Percentiles rank a stretch among this genome's conserved stretches.
These are phyloP conservation scores for Scedosporium apiospermum DNA, from an alignment of 2,329 filamentous ascomycete species.

Conservation along the genomic window DNA sequence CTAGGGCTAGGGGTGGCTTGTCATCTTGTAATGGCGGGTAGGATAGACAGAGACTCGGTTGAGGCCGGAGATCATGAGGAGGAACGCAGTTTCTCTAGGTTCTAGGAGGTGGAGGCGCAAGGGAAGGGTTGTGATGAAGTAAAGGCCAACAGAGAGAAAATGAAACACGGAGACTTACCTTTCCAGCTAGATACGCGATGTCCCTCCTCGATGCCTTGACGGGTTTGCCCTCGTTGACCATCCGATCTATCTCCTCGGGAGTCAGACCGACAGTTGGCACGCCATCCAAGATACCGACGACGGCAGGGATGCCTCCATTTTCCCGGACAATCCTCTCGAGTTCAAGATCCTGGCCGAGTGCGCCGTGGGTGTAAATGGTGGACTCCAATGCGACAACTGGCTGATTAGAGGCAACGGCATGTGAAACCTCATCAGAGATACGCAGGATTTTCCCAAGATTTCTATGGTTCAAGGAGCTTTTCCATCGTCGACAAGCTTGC, in stretches of 20 bases:
- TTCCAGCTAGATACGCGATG: constrained; percentile 68
- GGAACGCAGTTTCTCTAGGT: too few relatives aligned
- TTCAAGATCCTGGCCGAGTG: constrained; percentile 60
- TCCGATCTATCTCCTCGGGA: constrained; percentile 60
- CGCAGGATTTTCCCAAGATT: constrained; percentile 43
- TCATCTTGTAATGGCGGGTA: background rate
- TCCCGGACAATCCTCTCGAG: constrained; percentile 74
- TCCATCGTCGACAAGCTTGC: background rate
- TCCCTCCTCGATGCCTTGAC: constrained; percentile 83
- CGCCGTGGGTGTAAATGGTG: constrained; percentile 94
- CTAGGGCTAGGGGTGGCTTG: too few relatives aligned
- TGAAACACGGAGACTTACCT: constrained; percentile 39
- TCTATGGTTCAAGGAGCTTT: constrained; percentile 12
- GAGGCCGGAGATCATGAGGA: background rate
- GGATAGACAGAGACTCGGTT: background rate
- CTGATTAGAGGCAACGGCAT: constrained; percentile 62
- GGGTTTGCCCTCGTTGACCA: constrained; percentile 59
- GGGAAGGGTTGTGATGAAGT: background rate
- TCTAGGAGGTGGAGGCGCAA: background rate
- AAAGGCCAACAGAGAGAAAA: background rate
- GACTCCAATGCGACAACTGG: constrained; percentile 91
- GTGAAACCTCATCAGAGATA: constrained; percentile 72
- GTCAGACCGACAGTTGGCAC: constrained; percentile 71
- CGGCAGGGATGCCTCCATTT: constrained; percentile 79
- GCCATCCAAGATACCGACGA: constrained; percentile 80